Evolutionary conservation across 2,329 filamentous ascomycete species (phyloP).

Genomic region (Sporothrix sp.): DNA sequence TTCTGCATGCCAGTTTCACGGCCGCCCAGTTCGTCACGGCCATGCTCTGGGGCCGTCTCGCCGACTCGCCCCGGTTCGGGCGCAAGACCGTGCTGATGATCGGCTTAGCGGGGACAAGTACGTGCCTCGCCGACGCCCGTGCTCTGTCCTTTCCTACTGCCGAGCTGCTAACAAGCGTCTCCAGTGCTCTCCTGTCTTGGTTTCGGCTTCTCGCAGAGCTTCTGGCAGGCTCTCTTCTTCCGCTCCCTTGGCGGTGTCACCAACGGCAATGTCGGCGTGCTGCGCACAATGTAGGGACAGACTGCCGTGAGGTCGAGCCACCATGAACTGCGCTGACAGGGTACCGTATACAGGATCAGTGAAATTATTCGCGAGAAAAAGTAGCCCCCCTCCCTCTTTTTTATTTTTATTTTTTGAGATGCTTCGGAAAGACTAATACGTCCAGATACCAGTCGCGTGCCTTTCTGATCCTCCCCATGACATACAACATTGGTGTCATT

Average conservation of each 20-base stretch:
- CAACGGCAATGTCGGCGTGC: constrained; percentile 66
- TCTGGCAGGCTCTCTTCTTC: constrained; percentile 52
- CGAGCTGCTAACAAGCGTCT: neutral
- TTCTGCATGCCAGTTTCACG: constrained; percentile 71
- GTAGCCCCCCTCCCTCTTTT: constrained; percentile 19
- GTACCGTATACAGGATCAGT: constrained; percentile 28
- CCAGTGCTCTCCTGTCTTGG: constrained; percentile 50
- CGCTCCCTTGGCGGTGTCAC: constrained; percentile 55
- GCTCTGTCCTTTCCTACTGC: neutral
- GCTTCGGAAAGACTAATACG: neutral
- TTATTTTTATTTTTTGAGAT: neutral
- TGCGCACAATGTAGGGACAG: constrained; percentile 53
- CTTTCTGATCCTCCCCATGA: constrained; percentile 49
- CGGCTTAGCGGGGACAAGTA: constrained; percentile 57
- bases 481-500: constrained; percentile 58
- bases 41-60: constrained; percentile 69
- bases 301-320: too few relatives aligned
- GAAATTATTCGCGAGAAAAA: constrained; percentile 36
- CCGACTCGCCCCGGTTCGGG: constrained; percentile 53
- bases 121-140: too few relatives aligned
- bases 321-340: neutral
- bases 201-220: constrained; percentile 59
- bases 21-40: constrained; percentile 75
- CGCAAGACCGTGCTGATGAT: constrained; percentile 71
- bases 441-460: constrained; percentile 33